Evolutionary conservation across 1,284 basidiomycete genomes (phyloP), one percentile per base, ranked within the genome.

Genomic region (Trametes sp.): DNA sequence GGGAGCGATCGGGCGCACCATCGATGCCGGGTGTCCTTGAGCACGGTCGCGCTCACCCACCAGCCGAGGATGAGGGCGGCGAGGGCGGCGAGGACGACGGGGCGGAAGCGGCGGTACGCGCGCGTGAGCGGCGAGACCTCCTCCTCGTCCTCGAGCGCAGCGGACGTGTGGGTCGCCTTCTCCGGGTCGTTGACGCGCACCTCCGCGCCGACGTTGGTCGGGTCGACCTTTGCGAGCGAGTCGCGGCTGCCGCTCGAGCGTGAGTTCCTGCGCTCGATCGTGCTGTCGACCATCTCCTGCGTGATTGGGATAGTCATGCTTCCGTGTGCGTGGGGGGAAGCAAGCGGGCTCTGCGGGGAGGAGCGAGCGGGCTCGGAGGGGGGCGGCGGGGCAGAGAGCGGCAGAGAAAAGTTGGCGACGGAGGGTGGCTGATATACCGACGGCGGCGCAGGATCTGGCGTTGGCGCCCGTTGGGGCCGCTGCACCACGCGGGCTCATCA

Each of bases 1-100:
- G 54, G 19, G 6, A 33, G 59, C 21, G 50, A 54, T 48, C 33
- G 44, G 42, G 59, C 59, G 59, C 74, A 85, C 91, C 91, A 94
- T 78, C 89, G 81, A 76, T 85, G 87, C 45, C 92, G 84, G 5
- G 92, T 94, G 16, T 82, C 85, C 60, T 79, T 71, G 50, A 94
- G 77, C 24, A 92, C 73, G 0, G 84, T 92, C 6, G 91, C 76
- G 63, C 87, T 89, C 54, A 93, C 87, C 92, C 92, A 94, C 92
- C 92, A 93, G 48, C 84, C 90, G 50, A 93, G 77, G 65, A 93
- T 91, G 48, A 88, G 72, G 23, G 80, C 73, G 11, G 87, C 88
- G 0, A 87, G 63, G n/a, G 67, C 82, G 42, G 74, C 74, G 44
- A 92, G 78, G 59, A 87, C 76, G 73, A 82, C 61, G 19, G 76